Evolutionary conservation across 1,139 yeast species (phyloP).

Genomic region (Diutina sp.): DNA sequence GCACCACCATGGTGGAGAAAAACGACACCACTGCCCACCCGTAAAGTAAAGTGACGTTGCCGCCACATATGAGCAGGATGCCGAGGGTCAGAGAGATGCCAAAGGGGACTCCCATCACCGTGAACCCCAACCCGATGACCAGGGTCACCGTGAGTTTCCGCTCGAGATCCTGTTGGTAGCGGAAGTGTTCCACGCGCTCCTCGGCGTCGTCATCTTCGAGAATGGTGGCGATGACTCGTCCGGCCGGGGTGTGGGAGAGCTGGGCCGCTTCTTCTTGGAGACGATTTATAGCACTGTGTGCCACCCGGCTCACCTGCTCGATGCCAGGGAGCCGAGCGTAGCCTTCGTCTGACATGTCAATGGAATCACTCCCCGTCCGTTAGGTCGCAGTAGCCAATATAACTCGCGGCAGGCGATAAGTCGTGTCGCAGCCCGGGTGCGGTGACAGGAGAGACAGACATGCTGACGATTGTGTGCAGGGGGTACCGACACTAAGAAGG

Average conservation of each 20-base stretch:
- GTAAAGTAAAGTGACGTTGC: conserved; percentile 56
- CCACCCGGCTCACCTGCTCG: not conserved
- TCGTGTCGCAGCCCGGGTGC: too few relatives aligned
- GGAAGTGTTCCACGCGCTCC: conserved; percentile 56
- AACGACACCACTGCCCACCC: conserved; percentile 59
- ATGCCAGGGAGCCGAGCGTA: not conserved
- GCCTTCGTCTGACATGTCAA: not conserved
- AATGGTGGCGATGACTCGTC: conserved; percentile 3
- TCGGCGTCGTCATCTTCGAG: conserved; percentile 26
- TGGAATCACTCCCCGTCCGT: too few relatives aligned
- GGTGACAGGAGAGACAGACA: too few relatives aligned
- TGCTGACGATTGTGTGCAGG: too few relatives aligned
- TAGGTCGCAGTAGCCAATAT: too few relatives aligned
- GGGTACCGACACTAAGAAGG: too few relatives aligned
- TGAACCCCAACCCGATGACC: conserved; percentile 61
- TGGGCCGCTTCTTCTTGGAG: not conserved
- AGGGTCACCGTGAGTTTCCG: conserved; percentile 55
- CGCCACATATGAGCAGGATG: conserved; percentile 60
- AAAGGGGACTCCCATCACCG: conserved; percentile 69
- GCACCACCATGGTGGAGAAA: conserved; percentile 47
- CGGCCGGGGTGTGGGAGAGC: not conserved
- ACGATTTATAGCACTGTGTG: not conserved
- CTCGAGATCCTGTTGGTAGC: conserved; percentile 56
- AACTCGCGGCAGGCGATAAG: too few relatives aligned
- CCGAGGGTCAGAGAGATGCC: conserved; percentile 62